A percentile compares a stretch with the other conserved stretches of the same genome.
Evolutionary conservation across 2,329 filamentous ascomycete species (phyloP).

Genomic region (Neurospora crassa): DNA sequence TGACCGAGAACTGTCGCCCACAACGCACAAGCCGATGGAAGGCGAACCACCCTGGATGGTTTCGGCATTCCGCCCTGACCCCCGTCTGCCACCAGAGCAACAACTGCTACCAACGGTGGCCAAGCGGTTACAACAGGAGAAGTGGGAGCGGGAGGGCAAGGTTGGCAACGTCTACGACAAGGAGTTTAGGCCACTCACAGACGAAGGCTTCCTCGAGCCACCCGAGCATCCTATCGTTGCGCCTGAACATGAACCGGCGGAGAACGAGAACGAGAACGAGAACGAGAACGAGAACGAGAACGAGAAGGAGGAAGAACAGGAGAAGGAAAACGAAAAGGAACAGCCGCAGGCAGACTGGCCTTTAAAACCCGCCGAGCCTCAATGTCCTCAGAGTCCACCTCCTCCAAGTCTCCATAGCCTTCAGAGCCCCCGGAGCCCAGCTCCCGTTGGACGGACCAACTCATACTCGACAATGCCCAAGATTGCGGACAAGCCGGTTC

Average conservation of each 20-base stretch:
- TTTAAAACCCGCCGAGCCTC: constrained; percentile 35
- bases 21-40: constrained; percentile 62
- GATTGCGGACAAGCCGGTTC: constrained; percentile 37
- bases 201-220: constrained; percentile 43
- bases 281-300: constrained; percentile 21
- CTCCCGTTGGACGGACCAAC: constrained; percentile 34
- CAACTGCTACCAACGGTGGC: constrained; percentile 93
- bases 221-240: constrained; percentile 23
- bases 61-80: constrained; percentile 91
- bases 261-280: constrained; percentile 24
- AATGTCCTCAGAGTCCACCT: constrained; percentile 12
- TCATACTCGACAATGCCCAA: constrained; percentile 57
- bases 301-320: constrained; percentile 22
- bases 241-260: constrained; percentile 15
- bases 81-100: constrained; percentile 85
- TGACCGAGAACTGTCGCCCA: constrained; percentile 40
- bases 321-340: constrained; percentile 17
- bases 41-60: constrained; percentile 95
- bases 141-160: constrained; percentile 88
- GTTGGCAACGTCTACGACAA: constrained; percentile 79
- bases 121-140: constrained; percentile 81
- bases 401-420: background rate
- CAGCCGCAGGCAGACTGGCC: constrained; percentile 42
- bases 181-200: constrained; percentile 75
- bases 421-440: constrained; percentile 28